Conservation (phyloP, 208 protist species). For the Trypanosoma vivax region DNA sequence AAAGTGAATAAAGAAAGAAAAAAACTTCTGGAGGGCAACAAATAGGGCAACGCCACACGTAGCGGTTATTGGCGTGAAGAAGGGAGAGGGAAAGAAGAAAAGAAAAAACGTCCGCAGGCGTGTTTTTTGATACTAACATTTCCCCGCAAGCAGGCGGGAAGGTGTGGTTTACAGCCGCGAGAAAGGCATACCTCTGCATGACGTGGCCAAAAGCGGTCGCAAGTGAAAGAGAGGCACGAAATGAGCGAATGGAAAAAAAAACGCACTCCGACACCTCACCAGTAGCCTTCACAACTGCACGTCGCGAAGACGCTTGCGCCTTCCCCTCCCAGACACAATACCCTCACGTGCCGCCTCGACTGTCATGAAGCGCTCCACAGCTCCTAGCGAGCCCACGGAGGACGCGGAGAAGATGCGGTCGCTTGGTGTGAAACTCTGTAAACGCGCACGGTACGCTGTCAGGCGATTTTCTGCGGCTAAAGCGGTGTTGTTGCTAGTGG, state of each 20-base stretch:
- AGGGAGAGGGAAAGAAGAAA: too few species aligned
- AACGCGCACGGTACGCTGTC: slow-evolving; percentile 45
- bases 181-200: too few species aligned
- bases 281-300: background rate
- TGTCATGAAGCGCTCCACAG: slow-evolving; percentile 50
- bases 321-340: background rate
- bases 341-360: slow-evolving; percentile 17
- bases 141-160: too few species aligned
- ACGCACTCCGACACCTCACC: background rate
- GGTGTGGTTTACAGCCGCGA: too few species aligned
- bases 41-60: too few species aligned
- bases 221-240: too few species aligned
- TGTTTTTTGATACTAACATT: too few species aligned
- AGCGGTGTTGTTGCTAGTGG: background rate
- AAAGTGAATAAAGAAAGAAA: background rate
- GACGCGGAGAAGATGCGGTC: slow-evolving; percentile 73
- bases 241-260: background rate
- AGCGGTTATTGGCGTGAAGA: too few species aligned
- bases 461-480: background rate
- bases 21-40: too few species aligned
- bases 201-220: too few species aligned
- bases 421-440: slow-evolving; percentile 57
- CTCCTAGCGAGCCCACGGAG: slow-evolving; percentile 60
- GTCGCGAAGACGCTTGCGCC: background rate
- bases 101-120: too few species aligned